Evolutionary conservation across 805 yeast genomes (phyloP), one percentile per base, ranked within the genome.

Genomic region (Hyphopichia homilentoma): DNA sequence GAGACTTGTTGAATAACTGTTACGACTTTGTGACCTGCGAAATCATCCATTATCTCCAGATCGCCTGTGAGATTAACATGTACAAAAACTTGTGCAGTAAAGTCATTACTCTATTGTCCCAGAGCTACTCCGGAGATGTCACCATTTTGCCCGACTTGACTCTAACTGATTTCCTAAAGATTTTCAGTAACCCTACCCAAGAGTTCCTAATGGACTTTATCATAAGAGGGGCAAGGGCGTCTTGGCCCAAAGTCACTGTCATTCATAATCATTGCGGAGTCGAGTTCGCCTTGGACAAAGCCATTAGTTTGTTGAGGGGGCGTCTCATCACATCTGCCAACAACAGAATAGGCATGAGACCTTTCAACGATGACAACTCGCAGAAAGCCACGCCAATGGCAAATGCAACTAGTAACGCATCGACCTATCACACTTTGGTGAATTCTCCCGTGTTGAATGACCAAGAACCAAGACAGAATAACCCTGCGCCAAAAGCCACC

Each of bases 221-320:
- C 2, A 68, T 79, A 24, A 71, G 94, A 40, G 98, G 97, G 1
- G 93, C 95, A 1, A 65, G 85, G 36, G 90, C 96, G 0, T 81
- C 96, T 0, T 90, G 97, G 97, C 95, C 96, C 0, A 85, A 86
- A 49, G 57, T 93, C 4, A 77, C 95, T 2, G 70, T 89, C 27
- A 86, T 90, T 29, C 73, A 81, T 44, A 90, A 93, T 54, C 96
- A 87, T 50, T 88, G 96, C 57, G 80, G 93, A 0, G 77, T 88
- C 20, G 98, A 90, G 50, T 81, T 90, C 55, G 83, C 88, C 0
- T 63, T 90, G 25, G 97, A 90, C 55, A 73, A 72, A 37, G 83
- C 93, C 6, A 87, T 93, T 6, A 68, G 80, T n/a, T 50, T 58
- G 6, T 54, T 88, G 34, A 69, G 87, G 41, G 79, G 84, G 5